These are phyloP conservation scores for Aureobasidium leucospermi DNA, from an alignment of 2,329 filamentous ascomycete species.

Conservation along the genomic window DNA sequence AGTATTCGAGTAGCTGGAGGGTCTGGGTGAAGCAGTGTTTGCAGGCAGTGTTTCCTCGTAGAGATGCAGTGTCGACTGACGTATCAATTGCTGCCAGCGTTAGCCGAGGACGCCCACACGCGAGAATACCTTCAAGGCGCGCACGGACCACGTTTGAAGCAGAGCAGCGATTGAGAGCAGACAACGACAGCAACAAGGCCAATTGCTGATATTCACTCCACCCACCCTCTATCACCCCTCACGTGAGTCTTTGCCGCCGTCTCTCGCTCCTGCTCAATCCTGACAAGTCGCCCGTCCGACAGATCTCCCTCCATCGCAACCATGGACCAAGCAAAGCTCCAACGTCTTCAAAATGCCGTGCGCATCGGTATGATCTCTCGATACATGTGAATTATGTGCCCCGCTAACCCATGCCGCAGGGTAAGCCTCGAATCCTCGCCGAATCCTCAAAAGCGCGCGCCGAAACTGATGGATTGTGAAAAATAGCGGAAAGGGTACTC, in stretches of 20 bases:
- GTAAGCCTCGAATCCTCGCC: conserved; percentile 22
- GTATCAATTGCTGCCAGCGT: not conserved
- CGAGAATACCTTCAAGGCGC: not conserved
- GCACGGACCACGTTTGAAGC: conserved; percentile 2
- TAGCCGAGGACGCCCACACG: conserved; percentile 6
- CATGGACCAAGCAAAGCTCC: conserved; percentile 59
- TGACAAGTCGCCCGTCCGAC: not conserved
- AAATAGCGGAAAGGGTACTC: conserved; percentile 88
- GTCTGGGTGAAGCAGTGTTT: not conserved
- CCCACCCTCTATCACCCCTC: not conserved
- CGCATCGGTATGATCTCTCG: conserved; percentile 56
- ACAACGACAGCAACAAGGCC: conserved; percentile 9
- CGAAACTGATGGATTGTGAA: conserved; percentile 19
- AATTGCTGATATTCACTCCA: conserved; percentile 5
- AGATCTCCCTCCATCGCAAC: not conserved
- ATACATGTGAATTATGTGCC: not conserved
- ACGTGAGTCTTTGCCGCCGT: conserved; percentile 2
- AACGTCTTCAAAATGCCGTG: conserved; percentile 58
- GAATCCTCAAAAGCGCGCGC: not conserved
- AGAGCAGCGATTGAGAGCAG: conserved; percentile 4
- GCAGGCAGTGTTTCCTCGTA: not conserved
- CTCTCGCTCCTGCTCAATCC: not conserved
- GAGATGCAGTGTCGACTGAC: not conserved
- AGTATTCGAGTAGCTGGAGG: too few species aligned
- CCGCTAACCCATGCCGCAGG: conserved; percentile 25